Evolutionary conservation across 2,329 filamentous ascomycete species (phyloP).

Genomic region (Diaporthe citrichinensis): DNA sequence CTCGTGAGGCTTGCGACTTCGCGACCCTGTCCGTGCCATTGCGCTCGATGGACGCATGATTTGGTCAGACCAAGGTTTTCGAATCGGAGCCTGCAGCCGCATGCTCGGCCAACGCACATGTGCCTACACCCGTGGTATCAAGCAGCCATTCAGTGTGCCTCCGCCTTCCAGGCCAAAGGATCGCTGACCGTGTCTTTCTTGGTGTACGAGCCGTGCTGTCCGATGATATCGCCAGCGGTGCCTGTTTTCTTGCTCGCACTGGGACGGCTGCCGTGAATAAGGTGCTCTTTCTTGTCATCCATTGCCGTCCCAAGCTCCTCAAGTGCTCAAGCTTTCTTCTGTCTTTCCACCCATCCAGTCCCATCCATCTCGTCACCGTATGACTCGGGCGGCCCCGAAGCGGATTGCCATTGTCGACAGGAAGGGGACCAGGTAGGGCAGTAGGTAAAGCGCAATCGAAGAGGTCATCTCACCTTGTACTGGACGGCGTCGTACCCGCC

Average conservation of each 20-base stretch:
- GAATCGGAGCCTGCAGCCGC: background rate
- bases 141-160: background rate
- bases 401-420: background rate
- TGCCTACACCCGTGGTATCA: background rate
- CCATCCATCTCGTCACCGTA: background rate
- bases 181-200: background rate
- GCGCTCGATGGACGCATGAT: background rate
- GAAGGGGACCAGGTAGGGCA: background rate
- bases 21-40: background rate
- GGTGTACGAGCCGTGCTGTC: background rate
- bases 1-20: background rate
- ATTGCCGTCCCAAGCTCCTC: background rate
- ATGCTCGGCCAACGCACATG: background rate
- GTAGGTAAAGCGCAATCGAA: background rate
- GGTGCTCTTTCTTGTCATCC: too few relatives aligned
- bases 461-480: constrained; percentile 80
- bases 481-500: constrained; percentile 97
- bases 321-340: background rate
- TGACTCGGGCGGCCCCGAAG: background rate
- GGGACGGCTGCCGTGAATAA: background rate
- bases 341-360: background rate
- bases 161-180: background rate
- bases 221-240: background rate
- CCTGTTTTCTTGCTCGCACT: background rate
- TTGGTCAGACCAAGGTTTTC: background rate